These are phyloP conservation scores for Tephrocybe sp. DNA, from an alignment of 768 basidiomycete genomes.

Conservation along the genomic window DNA sequence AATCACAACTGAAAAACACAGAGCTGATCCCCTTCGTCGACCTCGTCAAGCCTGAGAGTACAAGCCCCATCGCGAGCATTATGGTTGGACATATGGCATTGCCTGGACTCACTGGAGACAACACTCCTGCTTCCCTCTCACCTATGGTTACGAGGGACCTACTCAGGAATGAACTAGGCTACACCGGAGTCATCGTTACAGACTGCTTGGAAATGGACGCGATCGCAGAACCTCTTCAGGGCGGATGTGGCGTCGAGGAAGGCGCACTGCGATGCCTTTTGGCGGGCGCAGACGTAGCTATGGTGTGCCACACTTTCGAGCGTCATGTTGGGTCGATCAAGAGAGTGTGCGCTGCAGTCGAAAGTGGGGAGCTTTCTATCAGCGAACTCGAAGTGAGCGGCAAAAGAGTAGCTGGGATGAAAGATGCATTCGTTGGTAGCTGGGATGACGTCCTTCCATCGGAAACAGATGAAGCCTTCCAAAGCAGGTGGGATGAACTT, in stretches of 20 bases:
- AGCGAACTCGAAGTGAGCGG: slow-evolving; percentile 40
- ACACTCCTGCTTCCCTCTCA: slow-evolving; percentile 61
- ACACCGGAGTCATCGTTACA: slow-evolving; percentile 61
- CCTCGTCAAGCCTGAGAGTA: slow-evolving; percentile 35
- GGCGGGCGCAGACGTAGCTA: slow-evolving; percentile 70
- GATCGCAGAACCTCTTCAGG: slow-evolving; percentile 44
- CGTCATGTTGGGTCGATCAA: slow-evolving; percentile 54
- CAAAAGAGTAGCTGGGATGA: slow-evolving; percentile 45
- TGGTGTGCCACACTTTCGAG: slow-evolving; percentile 66
- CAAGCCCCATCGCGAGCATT: slow-evolving; percentile 43
- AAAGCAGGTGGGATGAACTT: slow-evolving; percentile 29
- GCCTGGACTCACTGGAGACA: slow-evolving; percentile 50
- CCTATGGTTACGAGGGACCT: slow-evolving; percentile 47
- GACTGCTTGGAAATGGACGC: slow-evolving; percentile 81
- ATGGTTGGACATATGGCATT: slow-evolving; percentile 79
- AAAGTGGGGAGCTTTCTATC: slow-evolving; percentile 36
- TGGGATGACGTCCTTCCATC: slow-evolving; percentile 39
- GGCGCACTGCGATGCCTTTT: slow-evolving; percentile 55
- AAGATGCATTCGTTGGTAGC: slow-evolving; percentile 43
- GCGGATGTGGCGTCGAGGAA: slow-evolving; percentile 43
- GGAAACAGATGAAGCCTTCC: slow-evolving; percentile 24
- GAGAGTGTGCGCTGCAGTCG: slow-evolving; percentile 48
- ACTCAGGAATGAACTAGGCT: slow-evolving; percentile 49
- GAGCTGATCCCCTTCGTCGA: slow-evolving; percentile 61
- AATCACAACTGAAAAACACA: slow-evolving; percentile 34